phyloP scores from a whole-genome alignment of 1,284 basidiomycete species.

The Sporisorium sorghi region DNA sequence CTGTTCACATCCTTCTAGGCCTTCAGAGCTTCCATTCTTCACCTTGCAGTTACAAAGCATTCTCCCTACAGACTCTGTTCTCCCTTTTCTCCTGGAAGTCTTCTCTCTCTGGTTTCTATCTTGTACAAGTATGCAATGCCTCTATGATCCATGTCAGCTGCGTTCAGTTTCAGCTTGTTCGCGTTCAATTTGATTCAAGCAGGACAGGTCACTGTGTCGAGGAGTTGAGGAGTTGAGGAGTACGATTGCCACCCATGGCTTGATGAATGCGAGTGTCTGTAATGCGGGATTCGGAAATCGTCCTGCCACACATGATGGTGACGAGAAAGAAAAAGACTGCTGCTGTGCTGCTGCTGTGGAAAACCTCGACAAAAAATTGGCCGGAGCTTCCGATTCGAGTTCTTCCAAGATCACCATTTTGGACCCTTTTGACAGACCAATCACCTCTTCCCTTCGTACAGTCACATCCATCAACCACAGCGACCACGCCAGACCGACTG shows the following conservation, averaged over 20 bases:
- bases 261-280: not conserved
- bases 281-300: slow-evolving; percentile 20
- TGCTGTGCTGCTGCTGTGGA: slow-evolving; percentile 23
- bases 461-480: not conserved
- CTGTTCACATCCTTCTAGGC: not conserved
- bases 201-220: not conserved
- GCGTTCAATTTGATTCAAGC: not conserved
- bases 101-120: slow-evolving; percentile 8
- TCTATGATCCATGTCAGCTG: slow-evolving; percentile 3
- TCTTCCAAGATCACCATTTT: slow-evolving; percentile 21
- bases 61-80: not conserved
- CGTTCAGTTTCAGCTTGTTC: not conserved
- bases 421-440: slow-evolving; percentile 17
- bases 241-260: not conserved
- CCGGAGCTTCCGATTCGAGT: slow-evolving; percentile 13
- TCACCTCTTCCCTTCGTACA: not conserved
- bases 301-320: slow-evolving; percentile 26
- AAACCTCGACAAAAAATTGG: slow-evolving; percentile 20
- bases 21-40: not conserved
- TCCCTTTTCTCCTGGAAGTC: not conserved
- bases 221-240: no score
- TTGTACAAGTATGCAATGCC: slow-evolving; percentile 45
- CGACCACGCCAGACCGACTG: no score
- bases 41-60: not conserved
- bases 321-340: not conserved